Base-by-base conservation (phyloP, 805 yeast species). In the Maudiozyma turicensis region DNA sequence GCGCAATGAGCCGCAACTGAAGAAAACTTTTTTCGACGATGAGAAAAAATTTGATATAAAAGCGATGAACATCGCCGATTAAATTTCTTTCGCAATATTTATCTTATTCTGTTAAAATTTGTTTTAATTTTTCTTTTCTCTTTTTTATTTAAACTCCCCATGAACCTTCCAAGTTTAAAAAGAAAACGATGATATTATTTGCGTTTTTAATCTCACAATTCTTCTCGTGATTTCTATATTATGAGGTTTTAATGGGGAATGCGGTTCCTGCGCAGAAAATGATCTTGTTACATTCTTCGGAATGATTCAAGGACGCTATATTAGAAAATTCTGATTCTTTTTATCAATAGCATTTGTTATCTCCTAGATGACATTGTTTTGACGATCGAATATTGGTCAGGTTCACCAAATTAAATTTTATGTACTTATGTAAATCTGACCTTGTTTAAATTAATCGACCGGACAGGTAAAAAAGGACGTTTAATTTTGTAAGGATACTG, bases 101-200 rank as follows among this genome's bases (percentile, higher is more conserved):
- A 8, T 10, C 30, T 8, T 2, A n/a, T 14, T 20, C 40, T 29
- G n/a, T 37, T 26, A 3, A 14, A 35, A 20, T 14, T 35, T 28
- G 29, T 37, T 40, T 6, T 30, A 32, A 3, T 11, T 40, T 20
- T 43, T 43, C 11, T 38, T 40, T 41, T 7, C 14, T 3, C n/a
- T 44, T 35, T 29, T 26, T 5, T 6, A 40, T 42, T 41, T 2
- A 54, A 50, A 48, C 34, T 44, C 47, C 57, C 58, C 52, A 63
- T 64, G 67, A 63, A 67, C 69, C 64, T 65, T 68, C 69, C 64
- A 65, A 68, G 64, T 65, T 63, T 63, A 57, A 58, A 60, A 63
- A 63, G 67, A 60, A 64, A 55, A 60, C 46, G 69, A 65, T 65
- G 69, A 65, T 54, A 54, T 51, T 57, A 65, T 65, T 64, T 63